Base-by-base conservation (phyloP, 208 protist genomes). In the Acanthamoeba divionensis region DNA sequence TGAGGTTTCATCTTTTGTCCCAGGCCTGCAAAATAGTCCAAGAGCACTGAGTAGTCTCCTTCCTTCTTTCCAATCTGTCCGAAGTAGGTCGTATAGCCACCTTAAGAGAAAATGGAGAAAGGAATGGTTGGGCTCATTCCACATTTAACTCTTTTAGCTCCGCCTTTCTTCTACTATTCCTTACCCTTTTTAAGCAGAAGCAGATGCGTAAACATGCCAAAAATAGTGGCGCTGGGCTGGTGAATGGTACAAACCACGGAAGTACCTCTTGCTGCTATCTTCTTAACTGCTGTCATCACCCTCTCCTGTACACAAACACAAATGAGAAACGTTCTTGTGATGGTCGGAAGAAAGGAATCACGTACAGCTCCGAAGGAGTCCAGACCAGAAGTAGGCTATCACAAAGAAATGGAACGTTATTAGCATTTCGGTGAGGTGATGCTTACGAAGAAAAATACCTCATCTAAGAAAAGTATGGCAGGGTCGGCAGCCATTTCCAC, bases 401-500 rank as follows among this genome's bases (percentile, higher is more conserved):
- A 41, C 36, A 41, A 5, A 6, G 55, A 6, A 63, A 6, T 1
- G 55, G 5, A 24, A 63, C 55, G 24, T 31, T 77, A 31, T 77
- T 24, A 63, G 5, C 5, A 63, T 24, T 63, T 24, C 24, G 55
- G 55, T 63, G 66, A 65, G 73, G n/a, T 6, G 26, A 4, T 77
- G 26, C 4, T 24, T 24, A 77, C 1, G 66, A 80, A 52, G 67
- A 82, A 1, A 52, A 73, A 89, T 33, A 86, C 77, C 48, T 94
- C 92, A 54, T 94, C 92, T 1, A 94, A 48, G 57, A 94, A 92
- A 6, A 94, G 31, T 38, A 94, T 52, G 65, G 79, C 57, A 9
- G 92, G 92, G 45, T 92, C 80, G 21, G 92, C 90, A 15, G 92
- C 92, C 24, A 94, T 88, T 57, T 94, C 92, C 38, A 94, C 75